Percentiles rank a stretch among this genome's conserved stretches.
Conservation (phyloP, 2,329 filamentous ascomycete species). For the Amylocarpus encephaloides region DNA sequence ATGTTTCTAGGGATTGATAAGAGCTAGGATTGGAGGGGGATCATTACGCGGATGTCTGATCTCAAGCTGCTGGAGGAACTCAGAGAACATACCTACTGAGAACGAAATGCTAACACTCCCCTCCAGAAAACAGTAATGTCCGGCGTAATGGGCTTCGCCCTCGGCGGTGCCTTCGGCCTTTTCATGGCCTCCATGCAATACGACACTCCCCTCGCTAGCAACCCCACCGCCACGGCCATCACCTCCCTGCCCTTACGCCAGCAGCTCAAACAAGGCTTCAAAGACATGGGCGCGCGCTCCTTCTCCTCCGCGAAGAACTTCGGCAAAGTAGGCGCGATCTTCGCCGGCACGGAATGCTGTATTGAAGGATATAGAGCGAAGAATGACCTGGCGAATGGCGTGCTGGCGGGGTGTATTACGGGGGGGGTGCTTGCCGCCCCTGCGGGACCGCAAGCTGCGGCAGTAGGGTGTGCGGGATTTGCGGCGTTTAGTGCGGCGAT, state of each 20-base stretch:
- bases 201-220: constrained; percentile 70
- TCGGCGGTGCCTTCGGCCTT: constrained; percentile 89
- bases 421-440: constrained; percentile 81
- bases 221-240: constrained; percentile 37
- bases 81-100: no score
- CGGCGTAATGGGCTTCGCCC: constrained; percentile 87
- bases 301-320: constrained; percentile 89
- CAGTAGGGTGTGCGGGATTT: constrained; percentile 84
- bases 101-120: not conserved
- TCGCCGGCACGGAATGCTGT: constrained; percentile 88
- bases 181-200: constrained; percentile 99
- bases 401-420: constrained; percentile 82
- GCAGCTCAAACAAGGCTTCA: constrained; percentile 80
- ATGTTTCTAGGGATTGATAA: no score
- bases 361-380: constrained; percentile 90
- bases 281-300: constrained; percentile 86
- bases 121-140: constrained; percentile 74
- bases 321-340: constrained; percentile 84
- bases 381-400: constrained; percentile 86
- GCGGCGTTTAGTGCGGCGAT: constrained; percentile 90
- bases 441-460: constrained; percentile 83
- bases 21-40: no score
- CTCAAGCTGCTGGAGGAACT: not conserved
- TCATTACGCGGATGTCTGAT: no score
- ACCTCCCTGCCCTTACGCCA: constrained; percentile 70